A percentile compares a stretch with the other conserved stretches of the same genome.
phyloP scores from a whole-genome alignment of 2,329 filamentous ascomycete genomes.

The Juglanconis juglandina region DNA sequence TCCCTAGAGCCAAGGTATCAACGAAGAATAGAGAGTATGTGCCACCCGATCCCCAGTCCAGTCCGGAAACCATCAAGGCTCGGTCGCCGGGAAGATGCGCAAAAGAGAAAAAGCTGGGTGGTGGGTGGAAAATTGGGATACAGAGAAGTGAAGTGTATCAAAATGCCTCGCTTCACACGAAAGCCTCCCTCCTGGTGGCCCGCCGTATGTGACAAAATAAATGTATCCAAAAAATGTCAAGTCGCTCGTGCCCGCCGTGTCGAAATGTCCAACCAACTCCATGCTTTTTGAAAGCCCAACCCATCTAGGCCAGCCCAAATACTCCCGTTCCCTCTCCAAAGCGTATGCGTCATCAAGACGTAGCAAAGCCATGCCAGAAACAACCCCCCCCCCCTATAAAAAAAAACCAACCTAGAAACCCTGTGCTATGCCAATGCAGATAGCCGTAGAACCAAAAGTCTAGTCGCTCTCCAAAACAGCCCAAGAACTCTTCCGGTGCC shows the following conservation, averaged over 20 bases:
- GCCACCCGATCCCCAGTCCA: not conserved
- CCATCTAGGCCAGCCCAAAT: not conserved
- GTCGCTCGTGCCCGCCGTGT: not conserved
- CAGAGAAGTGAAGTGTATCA: not conserved
- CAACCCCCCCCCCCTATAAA: not conserved
- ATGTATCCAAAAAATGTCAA: not conserved
- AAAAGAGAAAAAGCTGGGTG: not conserved
- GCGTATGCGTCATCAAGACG: not conserved
- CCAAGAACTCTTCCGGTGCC: slow-evolving; percentile 50
- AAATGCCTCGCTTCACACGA: not conserved
- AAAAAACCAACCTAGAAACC: not conserved
- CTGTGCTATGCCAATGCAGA: not conserved
- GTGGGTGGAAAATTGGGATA: not conserved
- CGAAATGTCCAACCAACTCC: not conserved
- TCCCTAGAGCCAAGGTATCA: slow-evolving; percentile 13
- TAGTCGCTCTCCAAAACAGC: slow-evolving; percentile 48
- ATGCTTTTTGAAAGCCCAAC: not conserved
- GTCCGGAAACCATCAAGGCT: not conserved
- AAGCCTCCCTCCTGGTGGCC: not conserved
- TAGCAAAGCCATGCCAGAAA: not conserved
- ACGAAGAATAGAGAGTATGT: not conserved
- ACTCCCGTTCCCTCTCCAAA: not conserved
- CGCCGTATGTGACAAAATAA: not conserved
- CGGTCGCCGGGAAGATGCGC: not conserved
- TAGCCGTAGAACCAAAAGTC: not conserved